A percentile compares a stretch with the other conserved stretches of the same genome.
phyloP scores from a whole-genome alignment of 305 asterid species.

The Fraxinus sp. region DNA sequence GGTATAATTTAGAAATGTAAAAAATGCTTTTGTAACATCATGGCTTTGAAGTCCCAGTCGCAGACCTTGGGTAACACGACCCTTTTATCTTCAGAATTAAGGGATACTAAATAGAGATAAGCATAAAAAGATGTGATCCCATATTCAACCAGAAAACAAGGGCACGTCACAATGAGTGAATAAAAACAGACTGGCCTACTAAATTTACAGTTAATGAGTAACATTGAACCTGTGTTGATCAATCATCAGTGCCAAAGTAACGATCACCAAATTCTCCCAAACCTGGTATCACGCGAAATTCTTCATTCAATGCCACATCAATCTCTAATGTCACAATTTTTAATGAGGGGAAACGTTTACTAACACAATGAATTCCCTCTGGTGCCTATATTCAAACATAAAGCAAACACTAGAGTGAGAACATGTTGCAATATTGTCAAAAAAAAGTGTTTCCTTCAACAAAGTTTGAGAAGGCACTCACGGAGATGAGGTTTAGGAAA shows the following conservation, averaged over 20 bases:
- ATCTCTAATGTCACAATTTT: conserved; percentile 95
- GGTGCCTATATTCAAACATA: conserved; percentile 61
- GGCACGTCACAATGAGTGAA: not conserved
- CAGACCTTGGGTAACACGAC: not conserved
- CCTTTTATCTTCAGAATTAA: not conserved
- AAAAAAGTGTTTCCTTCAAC: not conserved
- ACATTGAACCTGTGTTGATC: conserved; percentile 17
- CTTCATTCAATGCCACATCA: conserved; percentile 73
- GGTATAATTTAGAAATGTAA: not conserved
- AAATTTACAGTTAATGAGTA: not conserved
- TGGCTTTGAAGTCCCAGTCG: not conserved
- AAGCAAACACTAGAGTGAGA: not conserved
- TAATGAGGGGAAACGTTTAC: conserved; percentile 79
- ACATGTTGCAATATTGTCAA: not conserved
- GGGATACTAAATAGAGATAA: not conserved
- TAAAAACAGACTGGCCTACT: not conserved
- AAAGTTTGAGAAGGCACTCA: conserved; percentile 37
- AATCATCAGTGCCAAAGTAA: conserved; percentile 94
- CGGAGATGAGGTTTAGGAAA: conserved; percentile 93
- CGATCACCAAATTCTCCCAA: conserved; percentile 98
- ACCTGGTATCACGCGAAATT: conserved; percentile 86
- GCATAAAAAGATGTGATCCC: not conserved
- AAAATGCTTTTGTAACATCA: not conserved
- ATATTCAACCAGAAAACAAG: not conserved
- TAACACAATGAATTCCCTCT: conserved; percentile 84